These are phyloP conservation scores for Penicillium simplicissimum DNA, from an alignment of 495 filamentous ascomycete genomes.

Conservation along the genomic window DNA sequence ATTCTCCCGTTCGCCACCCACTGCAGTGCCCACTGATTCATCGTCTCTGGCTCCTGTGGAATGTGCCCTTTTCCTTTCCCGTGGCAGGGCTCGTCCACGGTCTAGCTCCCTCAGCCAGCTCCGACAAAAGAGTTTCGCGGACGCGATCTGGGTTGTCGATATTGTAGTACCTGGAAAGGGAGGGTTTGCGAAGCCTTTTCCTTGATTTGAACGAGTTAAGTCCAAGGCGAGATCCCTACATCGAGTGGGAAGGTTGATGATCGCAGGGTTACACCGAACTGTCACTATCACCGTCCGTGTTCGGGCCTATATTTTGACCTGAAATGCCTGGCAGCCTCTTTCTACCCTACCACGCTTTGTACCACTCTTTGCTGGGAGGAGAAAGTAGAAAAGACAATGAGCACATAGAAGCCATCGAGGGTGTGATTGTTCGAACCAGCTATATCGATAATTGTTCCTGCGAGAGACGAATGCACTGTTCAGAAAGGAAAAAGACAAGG, in stretches of 20 bases:
- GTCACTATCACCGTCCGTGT: not conserved
- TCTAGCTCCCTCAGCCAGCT: not conserved
- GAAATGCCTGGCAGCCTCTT: too few species aligned
- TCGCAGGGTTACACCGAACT: not conserved
- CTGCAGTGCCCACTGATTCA: not conserved
- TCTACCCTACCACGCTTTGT: too few species aligned
- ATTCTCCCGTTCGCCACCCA: not conserved
- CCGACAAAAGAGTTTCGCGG: not conserved
- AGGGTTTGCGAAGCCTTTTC: not conserved
- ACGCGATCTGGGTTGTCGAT: not conserved
- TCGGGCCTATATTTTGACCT: not conserved
- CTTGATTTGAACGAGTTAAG: too few species aligned
- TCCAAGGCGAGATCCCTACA: not conserved
- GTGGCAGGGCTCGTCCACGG: not conserved
- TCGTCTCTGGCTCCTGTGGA: conserved; percentile 1
- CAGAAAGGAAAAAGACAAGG: not conserved
- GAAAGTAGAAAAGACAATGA: too few species aligned
- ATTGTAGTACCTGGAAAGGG: not conserved
- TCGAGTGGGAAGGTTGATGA: not conserved
- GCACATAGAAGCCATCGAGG: not conserved
- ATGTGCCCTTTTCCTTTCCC: conserved; percentile 23
- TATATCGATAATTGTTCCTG: conserved; percentile 1
- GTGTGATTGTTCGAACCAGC: conserved; percentile 1
- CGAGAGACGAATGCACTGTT: not conserved
- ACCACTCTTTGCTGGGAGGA: too few species aligned